These are phyloP conservation scores for Exutisphaerella laricina DNA, from an alignment of 2,329 filamentous ascomycete species.

Conservation along the genomic window DNA sequence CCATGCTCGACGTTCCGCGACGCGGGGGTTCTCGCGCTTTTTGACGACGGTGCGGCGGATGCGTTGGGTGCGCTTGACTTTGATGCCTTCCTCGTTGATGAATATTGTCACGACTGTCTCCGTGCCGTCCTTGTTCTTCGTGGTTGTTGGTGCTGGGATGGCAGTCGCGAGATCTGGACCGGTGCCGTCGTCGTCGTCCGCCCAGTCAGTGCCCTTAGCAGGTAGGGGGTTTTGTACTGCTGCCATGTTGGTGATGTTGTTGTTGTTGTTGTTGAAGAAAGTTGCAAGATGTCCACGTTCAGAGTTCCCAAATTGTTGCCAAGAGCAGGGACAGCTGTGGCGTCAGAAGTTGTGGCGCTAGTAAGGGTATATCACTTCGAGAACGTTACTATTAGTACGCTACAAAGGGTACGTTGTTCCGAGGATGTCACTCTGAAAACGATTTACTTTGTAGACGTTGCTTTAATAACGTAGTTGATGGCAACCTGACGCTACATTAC, in stretches of 20 bases:
- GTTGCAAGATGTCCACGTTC: neutral
- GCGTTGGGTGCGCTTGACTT: conserved; percentile 94
- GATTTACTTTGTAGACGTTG: too few relatives aligned
- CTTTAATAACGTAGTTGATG: too few relatives aligned
- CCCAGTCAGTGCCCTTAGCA: conserved; percentile 67
- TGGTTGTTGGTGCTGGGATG: conserved; percentile 81
- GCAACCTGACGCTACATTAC: too few relatives aligned
- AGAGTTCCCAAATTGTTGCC: conserved; percentile 3
- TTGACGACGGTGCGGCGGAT: conserved; percentile 88
- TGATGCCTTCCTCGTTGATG: conserved; percentile 88
- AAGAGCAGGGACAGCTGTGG: neutral
- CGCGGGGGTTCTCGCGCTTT: conserved; percentile 93
- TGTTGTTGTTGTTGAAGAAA: conserved; percentile 5
- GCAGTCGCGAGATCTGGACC: conserved; percentile 74
- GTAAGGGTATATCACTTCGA: too few relatives aligned
- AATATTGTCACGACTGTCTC: conserved; percentile 90
- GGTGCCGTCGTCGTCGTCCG: conserved; percentile 70
- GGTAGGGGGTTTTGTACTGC: conserved; percentile 30
- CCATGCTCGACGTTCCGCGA: conserved; percentile 92
- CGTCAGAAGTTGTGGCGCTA: too few relatives aligned
- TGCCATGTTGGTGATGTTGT: conserved; percentile 23
- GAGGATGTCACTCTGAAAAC: too few relatives aligned
- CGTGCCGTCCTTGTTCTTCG: conserved; percentile 96
- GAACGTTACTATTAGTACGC: too few relatives aligned
- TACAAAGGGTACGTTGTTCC: too few relatives aligned